A percentile compares a stretch with the other conserved stretches of the same genome.
Evolutionary conservation across 257 asterid species (phyloP).

Genomic region (Eucommia ulmoides): DNA sequence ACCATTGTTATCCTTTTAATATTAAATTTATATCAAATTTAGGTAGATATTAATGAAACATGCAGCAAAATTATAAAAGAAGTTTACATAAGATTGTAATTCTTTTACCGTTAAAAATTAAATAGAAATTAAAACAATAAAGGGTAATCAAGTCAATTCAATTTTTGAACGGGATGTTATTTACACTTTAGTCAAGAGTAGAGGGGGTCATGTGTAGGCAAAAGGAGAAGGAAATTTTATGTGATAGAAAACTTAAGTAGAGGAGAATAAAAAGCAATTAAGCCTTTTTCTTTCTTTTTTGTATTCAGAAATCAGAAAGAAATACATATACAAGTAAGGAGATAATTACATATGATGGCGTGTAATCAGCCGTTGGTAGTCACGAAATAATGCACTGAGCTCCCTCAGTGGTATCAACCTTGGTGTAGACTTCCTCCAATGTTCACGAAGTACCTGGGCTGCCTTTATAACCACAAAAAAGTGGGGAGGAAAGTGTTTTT

Average conservation of each 20-base stretch:
- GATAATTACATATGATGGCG: slow-evolving; percentile 56
- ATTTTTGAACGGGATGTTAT: no score
- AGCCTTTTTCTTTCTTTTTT: no score
- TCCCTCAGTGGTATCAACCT: slow-evolving; percentile 58
- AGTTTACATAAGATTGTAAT: no score
- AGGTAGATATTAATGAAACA: no score
- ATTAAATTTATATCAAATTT: no score
- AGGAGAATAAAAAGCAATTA: no score
- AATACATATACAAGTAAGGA: not conserved
- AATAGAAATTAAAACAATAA: no score
- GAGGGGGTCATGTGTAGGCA: not conserved
- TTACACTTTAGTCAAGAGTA: not conserved
- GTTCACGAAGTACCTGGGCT: slow-evolving; percentile 64
- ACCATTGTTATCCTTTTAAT: no score
- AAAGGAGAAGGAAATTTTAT: not conserved
- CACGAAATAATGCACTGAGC: slow-evolving; percentile 75
- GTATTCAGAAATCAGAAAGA: no score
- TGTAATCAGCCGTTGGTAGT: slow-evolving; percentile 59
- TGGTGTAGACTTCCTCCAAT: slow-evolving; percentile 61
- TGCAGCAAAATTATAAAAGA: no score
- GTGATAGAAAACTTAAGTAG: not conserved
- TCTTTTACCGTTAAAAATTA: no score
- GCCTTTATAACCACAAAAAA: slow-evolving; percentile 27
- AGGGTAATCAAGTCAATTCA: no score
- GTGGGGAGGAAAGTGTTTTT: slow-evolving; percentile 9